A percentile compares a stretch with the other conserved stretches of the same genome.
phyloP scores from a whole-genome alignment of 257 asterid species.

The Solanum verrucosum region DNA sequence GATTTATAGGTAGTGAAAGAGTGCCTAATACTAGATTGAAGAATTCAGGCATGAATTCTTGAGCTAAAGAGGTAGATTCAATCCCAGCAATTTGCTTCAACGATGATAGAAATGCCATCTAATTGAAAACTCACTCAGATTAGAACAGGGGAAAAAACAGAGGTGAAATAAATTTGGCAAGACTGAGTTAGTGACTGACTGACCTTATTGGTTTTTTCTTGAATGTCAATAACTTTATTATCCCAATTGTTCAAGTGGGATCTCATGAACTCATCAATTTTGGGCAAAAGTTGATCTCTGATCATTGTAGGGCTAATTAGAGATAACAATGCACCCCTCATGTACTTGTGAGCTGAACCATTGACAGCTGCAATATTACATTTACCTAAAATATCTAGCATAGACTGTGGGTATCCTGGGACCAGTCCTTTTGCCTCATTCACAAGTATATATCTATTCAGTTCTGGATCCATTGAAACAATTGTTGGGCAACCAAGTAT shows the following conservation, averaged over 20 bases:
- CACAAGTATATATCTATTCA: slow-evolving; percentile 63
- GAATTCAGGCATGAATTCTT: slow-evolving; percentile 81
- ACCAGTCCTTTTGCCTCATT: slow-evolving; percentile 84
- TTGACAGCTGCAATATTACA: slow-evolving; percentile 74
- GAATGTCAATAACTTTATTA: slow-evolving; percentile 55
- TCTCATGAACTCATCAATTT: slow-evolving; percentile 63
- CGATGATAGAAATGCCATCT: slow-evolving; percentile 97
- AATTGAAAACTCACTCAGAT: not conserved
- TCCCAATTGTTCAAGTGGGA: slow-evolving; percentile 57
- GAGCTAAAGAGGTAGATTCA: slow-evolving; percentile 57
- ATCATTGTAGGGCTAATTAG: slow-evolving; percentile 68
- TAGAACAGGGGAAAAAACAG: slow-evolving; percentile 19
- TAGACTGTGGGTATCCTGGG: slow-evolving; percentile 87
- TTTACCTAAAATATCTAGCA: slow-evolving; percentile 69
- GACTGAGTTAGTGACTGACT: slow-evolving; percentile 18
- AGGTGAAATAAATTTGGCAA: not conserved
- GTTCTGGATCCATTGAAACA: slow-evolving; percentile 80
- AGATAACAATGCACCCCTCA: slow-evolving; percentile 75
- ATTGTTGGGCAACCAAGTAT: slow-evolving; percentile 81
- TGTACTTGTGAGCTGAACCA: slow-evolving; percentile 67
- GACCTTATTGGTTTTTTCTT: slow-evolving; percentile 71
- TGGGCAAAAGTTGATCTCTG: slow-evolving; percentile 57
- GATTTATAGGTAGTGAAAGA: slow-evolving; percentile 86
- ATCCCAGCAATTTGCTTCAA: slow-evolving; percentile 75
- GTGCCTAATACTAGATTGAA: slow-evolving; percentile 88